phyloP scores from a whole-genome alignment of 2,329 filamentous ascomycete species.

The Talaromyces funiculosus region DNA sequence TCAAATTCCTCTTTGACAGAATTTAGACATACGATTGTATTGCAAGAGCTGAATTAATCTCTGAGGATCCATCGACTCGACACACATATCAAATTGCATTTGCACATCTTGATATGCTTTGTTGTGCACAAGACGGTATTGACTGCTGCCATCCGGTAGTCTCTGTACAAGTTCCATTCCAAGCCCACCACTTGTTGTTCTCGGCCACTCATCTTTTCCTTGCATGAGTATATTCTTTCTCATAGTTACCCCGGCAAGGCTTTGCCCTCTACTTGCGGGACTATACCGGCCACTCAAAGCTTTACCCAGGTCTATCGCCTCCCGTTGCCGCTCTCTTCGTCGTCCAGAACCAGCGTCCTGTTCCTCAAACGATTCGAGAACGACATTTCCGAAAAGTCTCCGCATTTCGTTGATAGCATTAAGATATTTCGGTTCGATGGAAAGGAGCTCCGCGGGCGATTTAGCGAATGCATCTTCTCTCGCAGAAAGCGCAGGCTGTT shows the following conservation, averaged over 20 bases:
- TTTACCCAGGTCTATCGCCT: constrained; percentile 47
- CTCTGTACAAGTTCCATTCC: constrained; percentile 68
- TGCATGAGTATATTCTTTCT: constrained; percentile 79
- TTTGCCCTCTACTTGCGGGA: constrained; percentile 54
- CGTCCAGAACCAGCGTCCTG: constrained; percentile 38
- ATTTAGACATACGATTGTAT: constrained; percentile 49
- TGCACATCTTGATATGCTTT: constrained; percentile 68
- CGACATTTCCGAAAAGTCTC: constrained; percentile 62
- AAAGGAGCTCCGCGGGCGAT: constrained; percentile 49
- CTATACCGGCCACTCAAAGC: constrained; percentile 51
- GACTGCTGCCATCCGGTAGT: constrained; percentile 52
- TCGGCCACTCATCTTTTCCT: constrained; percentile 82
- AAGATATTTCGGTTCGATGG: constrained; percentile 65
- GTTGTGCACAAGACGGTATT: constrained; percentile 76
- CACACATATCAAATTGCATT: constrained; percentile 66
- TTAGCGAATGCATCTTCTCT: constrained; percentile 22
- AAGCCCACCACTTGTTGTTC: constrained; percentile 70
- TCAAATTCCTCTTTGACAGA: background rate
- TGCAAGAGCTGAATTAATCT: constrained; percentile 70
- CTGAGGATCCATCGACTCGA: constrained; percentile 80
- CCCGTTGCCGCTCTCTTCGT: constrained; percentile 51
- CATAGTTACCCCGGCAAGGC: constrained; percentile 64
- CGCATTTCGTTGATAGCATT: constrained; percentile 91
- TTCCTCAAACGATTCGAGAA: constrained; percentile 54
- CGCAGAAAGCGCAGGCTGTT: constrained; percentile 21